phyloP scores from a whole-genome alignment of 805 yeast species.

The Kodamaea kakaduensis region DNA sequence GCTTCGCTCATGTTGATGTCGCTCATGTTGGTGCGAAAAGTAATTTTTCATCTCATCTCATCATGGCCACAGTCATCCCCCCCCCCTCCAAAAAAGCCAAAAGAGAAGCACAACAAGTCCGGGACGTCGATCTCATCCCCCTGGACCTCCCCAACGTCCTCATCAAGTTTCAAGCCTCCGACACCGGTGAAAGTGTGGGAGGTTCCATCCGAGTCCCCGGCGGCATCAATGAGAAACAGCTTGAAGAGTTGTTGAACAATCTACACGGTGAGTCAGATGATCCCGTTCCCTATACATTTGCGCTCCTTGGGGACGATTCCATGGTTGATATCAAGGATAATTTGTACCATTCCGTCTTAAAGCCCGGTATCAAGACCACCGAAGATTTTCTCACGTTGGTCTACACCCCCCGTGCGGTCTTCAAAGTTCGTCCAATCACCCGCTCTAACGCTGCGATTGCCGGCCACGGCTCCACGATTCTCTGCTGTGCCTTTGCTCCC shows the following conservation, averaged over 20 bases:
- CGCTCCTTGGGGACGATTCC: conserved; percentile 43
- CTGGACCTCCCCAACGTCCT: conserved; percentile 80
- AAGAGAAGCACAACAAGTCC: conserved; percentile 75
- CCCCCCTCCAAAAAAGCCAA: conserved; percentile 90
- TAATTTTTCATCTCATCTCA: conserved; percentile 2
- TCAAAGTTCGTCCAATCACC: conserved; percentile 87
- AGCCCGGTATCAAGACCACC: conserved; percentile 82
- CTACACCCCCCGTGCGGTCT: conserved; percentile 92
- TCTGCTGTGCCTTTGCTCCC: conserved; percentile 93
- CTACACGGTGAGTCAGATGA: conserved; percentile 68
- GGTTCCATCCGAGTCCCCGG: conserved; percentile 91
- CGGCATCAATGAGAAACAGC: conserved; percentile 73
- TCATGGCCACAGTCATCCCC: conserved; percentile 90
- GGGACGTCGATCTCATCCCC: conserved; percentile 72
- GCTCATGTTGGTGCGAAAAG: conserved; percentile 5
- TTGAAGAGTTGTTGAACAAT: conserved; percentile 83
- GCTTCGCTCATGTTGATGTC: too few species aligned
- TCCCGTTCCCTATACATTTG: conserved; percentile 86
- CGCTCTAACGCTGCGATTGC: conserved; percentile 88
- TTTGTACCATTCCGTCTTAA: conserved; percentile 72
- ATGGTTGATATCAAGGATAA: conserved; percentile 74
- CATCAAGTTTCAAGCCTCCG: conserved; percentile 87
- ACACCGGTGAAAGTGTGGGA: conserved; percentile 82
- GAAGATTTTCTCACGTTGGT: conserved; percentile 91
- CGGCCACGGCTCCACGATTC: conserved; percentile 92